These are phyloP conservation scores for Linnemannia schmuckeri DNA, from an alignment of 192 early-diverging fungal genomes.

Conservation along the genomic window DNA sequence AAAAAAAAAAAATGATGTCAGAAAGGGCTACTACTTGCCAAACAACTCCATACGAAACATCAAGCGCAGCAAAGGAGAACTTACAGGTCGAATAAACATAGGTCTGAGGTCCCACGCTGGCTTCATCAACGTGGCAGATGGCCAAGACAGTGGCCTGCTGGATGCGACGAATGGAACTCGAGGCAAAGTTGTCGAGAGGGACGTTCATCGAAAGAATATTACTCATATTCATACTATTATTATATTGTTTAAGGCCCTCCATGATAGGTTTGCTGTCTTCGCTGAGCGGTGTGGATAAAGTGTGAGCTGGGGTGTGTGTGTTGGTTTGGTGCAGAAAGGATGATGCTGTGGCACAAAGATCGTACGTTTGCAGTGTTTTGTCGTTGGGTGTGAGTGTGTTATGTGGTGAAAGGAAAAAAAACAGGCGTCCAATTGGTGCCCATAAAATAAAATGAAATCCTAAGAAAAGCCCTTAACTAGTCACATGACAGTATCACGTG, in stretches of 20 bases:
- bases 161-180: conserved; percentile 5
- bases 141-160: conserved; percentile 42
- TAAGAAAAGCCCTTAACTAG: background rate
- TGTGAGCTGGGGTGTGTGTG: conserved; percentile 20
- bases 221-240: conserved; percentile 38
- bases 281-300: conserved; percentile 48
- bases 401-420: background rate
- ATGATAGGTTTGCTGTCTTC: conserved; percentile 59
- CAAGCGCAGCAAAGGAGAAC: background rate
- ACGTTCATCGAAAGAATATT: conserved; percentile 30
- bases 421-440: background rate
- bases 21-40: background rate
- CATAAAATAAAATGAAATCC: background rate
- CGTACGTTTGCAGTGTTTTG: background rate
- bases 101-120: conserved; percentile 37
- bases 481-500: too few relatives aligned
- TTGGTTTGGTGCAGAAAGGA: background rate
- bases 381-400: background rate
- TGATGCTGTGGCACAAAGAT: background rate
- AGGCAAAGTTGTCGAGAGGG: conserved; percentile 50
- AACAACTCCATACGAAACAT: background rate
- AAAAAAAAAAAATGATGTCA: background rate
- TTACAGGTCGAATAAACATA: conserved; percentile 59
- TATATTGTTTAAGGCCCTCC: conserved; percentile 55
- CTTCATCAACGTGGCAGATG: conserved; percentile 45